Evolutionary conservation across 441 rosid genomes (phyloP), one percentile per base, ranked within the genome.

Genomic region (Brassica hybrid): DNA sequence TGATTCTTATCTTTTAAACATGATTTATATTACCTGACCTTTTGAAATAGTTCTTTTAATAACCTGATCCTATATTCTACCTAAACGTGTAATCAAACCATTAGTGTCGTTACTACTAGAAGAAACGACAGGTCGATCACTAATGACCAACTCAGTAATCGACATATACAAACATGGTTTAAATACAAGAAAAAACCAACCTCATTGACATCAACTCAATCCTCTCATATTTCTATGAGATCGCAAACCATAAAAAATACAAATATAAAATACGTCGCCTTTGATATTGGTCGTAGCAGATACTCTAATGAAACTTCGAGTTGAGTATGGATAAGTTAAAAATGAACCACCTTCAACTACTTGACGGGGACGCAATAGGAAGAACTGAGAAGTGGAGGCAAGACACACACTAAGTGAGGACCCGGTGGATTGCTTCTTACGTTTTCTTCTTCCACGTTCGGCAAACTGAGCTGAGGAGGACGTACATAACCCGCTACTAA

Each of bases 381-480:
- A 71, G 96, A 93, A 86, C 97, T 89, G 59, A 91, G 89, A 67
- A 85, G 75, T 14, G 97, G 98, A 68, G 98, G 99, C 91, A 92
- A 84, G 72, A 96, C 91, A 23, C 97, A 89, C 2, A 96, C 88
- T 58, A 96, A 88, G 84, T 96, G 98, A 11, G 99, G 98, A 38
- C 93, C 96, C 0, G 97, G 86, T 45, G 96, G 98, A 83, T 85
- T 94, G 88, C 91, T 90, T 72, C 97, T 92, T 79, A 96, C 86
- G 75, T 88, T 86, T 52, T 89, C 88, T 67, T 91, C 91, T 14
- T 87, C 80, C 0, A 92, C 76, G 78, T 89, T 71, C 25, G 97
- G 97, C 43, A 96, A 83, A 17, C 87, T 84, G 6, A 96, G 88
- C 63, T 86, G 96, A 10, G 99, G 97, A 43, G 97, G 99, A 3